These are phyloP conservation scores for Daldinia sp. DNA, from an alignment of 2,329 filamentous ascomycete species.

Conservation along the genomic window DNA sequence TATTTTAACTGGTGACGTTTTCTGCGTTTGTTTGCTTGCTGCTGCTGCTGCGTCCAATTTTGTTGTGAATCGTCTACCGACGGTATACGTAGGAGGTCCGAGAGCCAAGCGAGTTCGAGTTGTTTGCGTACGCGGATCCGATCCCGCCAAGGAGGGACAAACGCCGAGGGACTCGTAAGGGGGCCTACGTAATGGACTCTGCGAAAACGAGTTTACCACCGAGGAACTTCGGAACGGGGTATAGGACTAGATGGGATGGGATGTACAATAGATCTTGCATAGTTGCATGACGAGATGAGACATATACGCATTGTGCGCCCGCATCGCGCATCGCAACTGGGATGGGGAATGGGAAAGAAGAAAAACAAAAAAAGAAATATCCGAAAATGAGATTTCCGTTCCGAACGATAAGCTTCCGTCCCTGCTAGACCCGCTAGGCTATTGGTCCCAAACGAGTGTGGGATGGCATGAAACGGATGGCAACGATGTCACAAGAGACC, in stretches of 20 bases:
- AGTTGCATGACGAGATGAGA: conserved; percentile 26
- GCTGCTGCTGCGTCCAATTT: not conserved
- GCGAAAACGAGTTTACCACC: no score
- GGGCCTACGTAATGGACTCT: not conserved
- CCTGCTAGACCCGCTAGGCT: conserved; percentile 18
- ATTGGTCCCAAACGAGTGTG: conserved; percentile 8
- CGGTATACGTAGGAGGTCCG: not conserved
- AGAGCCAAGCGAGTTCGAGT: no score
- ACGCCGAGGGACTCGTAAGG: not conserved
- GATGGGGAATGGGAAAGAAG: not conserved
- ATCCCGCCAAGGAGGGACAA: not conserved
- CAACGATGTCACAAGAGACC: conserved; percentile 19
- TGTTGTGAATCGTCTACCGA: no score
- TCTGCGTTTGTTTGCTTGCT: conserved; percentile 10
- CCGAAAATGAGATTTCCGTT: not conserved
- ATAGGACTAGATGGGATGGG: conserved; percentile 2
- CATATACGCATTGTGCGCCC: conserved; percentile 7
- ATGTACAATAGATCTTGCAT: conserved; percentile 32
- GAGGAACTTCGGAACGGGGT: not conserved
- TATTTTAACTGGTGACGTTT: conserved; percentile 20
- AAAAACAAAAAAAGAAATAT: conserved; percentile 3
- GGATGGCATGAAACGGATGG: conserved; percentile 1
- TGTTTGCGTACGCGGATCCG: not conserved
- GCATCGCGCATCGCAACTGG: conserved; percentile 14
- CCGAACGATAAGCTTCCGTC: not conserved